Conservation (phyloP, 768 basidiomycete species). For the Boletus vermiculosoides region DNA sequence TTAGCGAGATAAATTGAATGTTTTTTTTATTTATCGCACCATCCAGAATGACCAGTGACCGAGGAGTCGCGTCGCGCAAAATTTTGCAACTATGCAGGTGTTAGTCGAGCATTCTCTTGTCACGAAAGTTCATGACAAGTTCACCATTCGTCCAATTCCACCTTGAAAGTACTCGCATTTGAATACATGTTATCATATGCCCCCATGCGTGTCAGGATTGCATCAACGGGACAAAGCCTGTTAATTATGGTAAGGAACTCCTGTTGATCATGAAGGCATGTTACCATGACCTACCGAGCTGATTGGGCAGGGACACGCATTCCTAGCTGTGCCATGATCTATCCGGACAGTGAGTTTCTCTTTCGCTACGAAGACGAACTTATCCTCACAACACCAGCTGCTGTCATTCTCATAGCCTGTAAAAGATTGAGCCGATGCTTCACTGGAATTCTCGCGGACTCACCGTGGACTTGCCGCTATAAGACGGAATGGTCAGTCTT, state of each 20-base stretch:
- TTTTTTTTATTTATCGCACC: slow-evolving; percentile 46
- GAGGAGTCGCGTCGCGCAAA: slow-evolving; percentile 88
- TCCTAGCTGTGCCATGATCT: slow-evolving; percentile 94
- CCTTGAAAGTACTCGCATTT: slow-evolving; percentile 94
- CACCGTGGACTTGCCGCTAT: slow-evolving; percentile 76
- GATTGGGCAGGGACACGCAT: slow-evolving; percentile 88
- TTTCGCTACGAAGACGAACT: neutral
- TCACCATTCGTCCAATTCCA: slow-evolving; percentile 96
- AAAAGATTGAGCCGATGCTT: slow-evolving; percentile 3
- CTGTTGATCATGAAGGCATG: neutral
- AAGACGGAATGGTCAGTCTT: neutral
- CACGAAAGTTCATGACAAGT: slow-evolving; percentile 2
- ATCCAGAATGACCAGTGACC: slow-evolving; percentile 91
- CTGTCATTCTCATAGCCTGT: slow-evolving; percentile 94
- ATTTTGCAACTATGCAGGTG: slow-evolving; percentile 75
- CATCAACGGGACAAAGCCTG: slow-evolving; percentile 85
- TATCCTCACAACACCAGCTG: slow-evolving; percentile 73
- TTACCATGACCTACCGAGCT: slow-evolving; percentile 55
- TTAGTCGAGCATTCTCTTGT: neutral
- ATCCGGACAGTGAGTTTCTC: slow-evolving; percentile 5
- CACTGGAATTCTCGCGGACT: slow-evolving; percentile 7
- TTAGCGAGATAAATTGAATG: slow-evolving; percentile 12
- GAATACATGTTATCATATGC: slow-evolving; percentile 98
- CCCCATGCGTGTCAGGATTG: slow-evolving; percentile 96
- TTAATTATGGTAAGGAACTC: slow-evolving; percentile 7